Evolutionary conservation across 2,329 filamentous ascomycete species (phyloP).

Genomic region (Arthrobotrys conoides): DNA sequence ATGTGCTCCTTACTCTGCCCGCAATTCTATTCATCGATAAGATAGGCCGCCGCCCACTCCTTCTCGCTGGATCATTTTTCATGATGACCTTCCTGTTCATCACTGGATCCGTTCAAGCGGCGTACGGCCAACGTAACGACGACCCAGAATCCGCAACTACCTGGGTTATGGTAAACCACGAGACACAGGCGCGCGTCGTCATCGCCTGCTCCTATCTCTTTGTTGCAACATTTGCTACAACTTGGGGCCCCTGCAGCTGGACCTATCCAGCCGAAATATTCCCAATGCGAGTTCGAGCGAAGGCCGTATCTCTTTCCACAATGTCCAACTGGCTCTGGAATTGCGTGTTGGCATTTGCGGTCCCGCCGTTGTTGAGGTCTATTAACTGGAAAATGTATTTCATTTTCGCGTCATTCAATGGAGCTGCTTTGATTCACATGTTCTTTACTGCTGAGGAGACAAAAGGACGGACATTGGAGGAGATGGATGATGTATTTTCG

Average conservation of each 20-base stretch:
- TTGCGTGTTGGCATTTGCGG: constrained; percentile 73
- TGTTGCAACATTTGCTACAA: constrained; percentile 77
- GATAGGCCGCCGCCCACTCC: constrained; percentile 73
- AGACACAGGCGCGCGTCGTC: constrained; percentile 74
- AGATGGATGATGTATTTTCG: constrained; percentile 81
- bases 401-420: constrained; percentile 81
- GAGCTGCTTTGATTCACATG: constrained; percentile 77
- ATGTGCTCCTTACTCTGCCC: constrained; percentile 74
- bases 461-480: constrained; percentile 79
- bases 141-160: constrained; percentile 70
- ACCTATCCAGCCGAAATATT: constrained; percentile 76
- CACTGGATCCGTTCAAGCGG: constrained; percentile 75
- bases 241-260: constrained; percentile 75
- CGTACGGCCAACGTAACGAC: constrained; percentile 72
- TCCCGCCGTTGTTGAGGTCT: constrained; percentile 71
- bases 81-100: constrained; percentile 76
- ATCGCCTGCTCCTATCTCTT: constrained; percentile 81
- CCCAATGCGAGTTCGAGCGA: constrained; percentile 75
- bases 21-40: constrained; percentile 75
- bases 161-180: constrained; percentile 73
- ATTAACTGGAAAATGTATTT: constrained; percentile 77
- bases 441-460: constrained; percentile 74
- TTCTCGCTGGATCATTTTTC: constrained; percentile 73
- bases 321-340: constrained; percentile 75
- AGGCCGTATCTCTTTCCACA: constrained; percentile 75